These are phyloP conservation scores for Candida sp. DNA, from an alignment of 1,139 yeast species.

Conservation along the genomic window DNA sequence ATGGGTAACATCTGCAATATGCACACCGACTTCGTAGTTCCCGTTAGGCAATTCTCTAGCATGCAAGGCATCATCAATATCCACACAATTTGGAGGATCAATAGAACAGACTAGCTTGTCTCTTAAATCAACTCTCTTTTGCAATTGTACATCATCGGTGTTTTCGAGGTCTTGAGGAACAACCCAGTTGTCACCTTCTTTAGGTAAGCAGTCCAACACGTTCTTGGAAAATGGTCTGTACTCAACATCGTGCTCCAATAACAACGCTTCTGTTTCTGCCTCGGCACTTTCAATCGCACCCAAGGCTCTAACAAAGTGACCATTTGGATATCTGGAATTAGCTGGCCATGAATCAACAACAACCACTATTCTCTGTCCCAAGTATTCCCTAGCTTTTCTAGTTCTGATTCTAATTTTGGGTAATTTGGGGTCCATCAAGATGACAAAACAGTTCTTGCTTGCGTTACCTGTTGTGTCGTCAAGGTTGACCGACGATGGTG, in stretches of 20 bases:
- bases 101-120: slow-evolving; percentile 92
- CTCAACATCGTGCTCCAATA: slow-evolving; percentile 95
- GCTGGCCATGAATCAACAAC: slow-evolving; percentile 95
- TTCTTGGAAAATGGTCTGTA: slow-evolving; percentile 95
- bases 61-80: slow-evolving; percentile 98
- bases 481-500: slow-evolving; percentile 73
- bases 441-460: slow-evolving; percentile 80
- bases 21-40: slow-evolving; percentile 96
- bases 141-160: slow-evolving; percentile 62
- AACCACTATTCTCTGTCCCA: slow-evolving; percentile 89
- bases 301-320: slow-evolving; percentile 89
- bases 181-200: slow-evolving; percentile 92
- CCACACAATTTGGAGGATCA: slow-evolving; percentile 99
- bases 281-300: slow-evolving; percentile 93
- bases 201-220: slow-evolving; percentile 90
- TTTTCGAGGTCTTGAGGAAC: slow-evolving; percentile 67
- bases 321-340: slow-evolving; percentile 86
- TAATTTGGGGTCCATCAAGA: slow-evolving; percentile 86
- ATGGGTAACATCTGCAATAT: slow-evolving; percentile 98
- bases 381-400: slow-evolving; percentile 78
- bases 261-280: slow-evolving; percentile 96
- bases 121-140: slow-evolving; percentile 81
- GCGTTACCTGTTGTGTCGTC: slow-evolving; percentile 57
- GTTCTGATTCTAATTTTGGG: slow-evolving; percentile 91
- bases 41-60: slow-evolving; percentile 89